Base-by-base conservation (phyloP, 495 filamentous ascomycete genomes). In the Daldinia vernicosa region DNA sequence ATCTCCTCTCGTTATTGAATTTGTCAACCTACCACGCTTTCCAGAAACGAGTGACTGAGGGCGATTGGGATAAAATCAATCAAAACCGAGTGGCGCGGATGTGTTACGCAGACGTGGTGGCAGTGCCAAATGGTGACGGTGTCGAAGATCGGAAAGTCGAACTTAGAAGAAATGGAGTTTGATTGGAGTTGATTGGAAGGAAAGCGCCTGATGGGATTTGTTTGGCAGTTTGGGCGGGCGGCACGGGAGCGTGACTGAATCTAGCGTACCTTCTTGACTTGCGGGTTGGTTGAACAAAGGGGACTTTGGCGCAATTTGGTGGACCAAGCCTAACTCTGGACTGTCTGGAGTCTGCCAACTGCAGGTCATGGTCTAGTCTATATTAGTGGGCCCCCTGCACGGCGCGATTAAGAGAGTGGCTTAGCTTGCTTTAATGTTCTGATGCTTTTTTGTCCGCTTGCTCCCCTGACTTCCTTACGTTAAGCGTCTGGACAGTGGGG, bases 1-100 rank as follows among this genome's bases (percentile, higher is more conserved):
- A 27, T 11, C 43, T 51, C 15, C 6, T 45, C 24, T 19, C 37
- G 33, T 69, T 58, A 37, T 57, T 56, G 47, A 9, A 12, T 43
- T 67, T 54, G 60, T 51, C 60, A 22, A 72, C 70, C 56, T 35
- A 58, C 22, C 64, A 68, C 70, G 70, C 70, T 73, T 69, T 69
- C 70, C 70, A 73, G 70, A 73, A 73, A 73, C 70, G 70, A 73
- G 70, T 69, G 66, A 73, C 70, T 66, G 33, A 62, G 24, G 47
- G 60, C 56, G 60, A 61, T 55, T n/a, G 43, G 63, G 47, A 64
- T 26, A 45, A 71, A 45, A 60, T 59, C 60, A 43, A 60, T 56
- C 35, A 47, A 47, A 47, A 17, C 43, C 17, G 62, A 56, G 70
- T 66, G 66, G 61, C 70, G 61, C 26, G 61, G 35, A 66, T 62